Percentiles rank a stretch among this genome's conserved stretches.
phyloP scores from a whole-genome alignment of 176 grass and related monocot genomes.

The Ampelocalamus luodianensis region DNA sequence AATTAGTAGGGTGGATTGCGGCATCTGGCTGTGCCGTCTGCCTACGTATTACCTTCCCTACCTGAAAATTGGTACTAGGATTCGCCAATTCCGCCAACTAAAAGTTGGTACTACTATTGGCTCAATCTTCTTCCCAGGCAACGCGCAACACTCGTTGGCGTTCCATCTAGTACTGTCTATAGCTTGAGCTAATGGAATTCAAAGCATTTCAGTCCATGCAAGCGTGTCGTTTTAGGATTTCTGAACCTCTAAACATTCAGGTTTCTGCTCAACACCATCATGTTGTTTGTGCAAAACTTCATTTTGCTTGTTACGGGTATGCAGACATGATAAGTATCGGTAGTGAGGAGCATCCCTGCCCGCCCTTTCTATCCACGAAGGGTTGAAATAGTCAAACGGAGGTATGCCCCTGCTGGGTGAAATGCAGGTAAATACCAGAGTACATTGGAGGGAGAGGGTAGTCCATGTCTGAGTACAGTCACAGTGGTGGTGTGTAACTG shows the following conservation, averaged over 20 bases:
- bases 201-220: background rate
- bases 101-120: background rate
- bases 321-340: slow-evolving; percentile 8
- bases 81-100: background rate
- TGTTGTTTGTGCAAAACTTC: background rate
- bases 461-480: background rate
- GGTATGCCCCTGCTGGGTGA: background rate
- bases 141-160: background rate
- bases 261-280: background rate
- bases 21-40: background rate
- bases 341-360: background rate
- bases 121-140: background rate
- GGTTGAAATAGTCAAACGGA: background rate
- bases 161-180: background rate
- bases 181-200: background rate
- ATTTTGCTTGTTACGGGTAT: background rate
- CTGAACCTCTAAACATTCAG: background rate
- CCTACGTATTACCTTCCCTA: background rate
- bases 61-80: background rate
- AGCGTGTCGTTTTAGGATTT: background rate
- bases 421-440: background rate
- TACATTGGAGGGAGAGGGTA: background rate
- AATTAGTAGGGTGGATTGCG: background rate
- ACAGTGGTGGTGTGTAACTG: background rate
- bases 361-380: background rate